A percentile compares a stretch with the other conserved stretches of the same genome.
Evolutionary conservation across 2,329 filamentous ascomycete species (phyloP).

Genomic region (Pyricularia grisea): DNA sequence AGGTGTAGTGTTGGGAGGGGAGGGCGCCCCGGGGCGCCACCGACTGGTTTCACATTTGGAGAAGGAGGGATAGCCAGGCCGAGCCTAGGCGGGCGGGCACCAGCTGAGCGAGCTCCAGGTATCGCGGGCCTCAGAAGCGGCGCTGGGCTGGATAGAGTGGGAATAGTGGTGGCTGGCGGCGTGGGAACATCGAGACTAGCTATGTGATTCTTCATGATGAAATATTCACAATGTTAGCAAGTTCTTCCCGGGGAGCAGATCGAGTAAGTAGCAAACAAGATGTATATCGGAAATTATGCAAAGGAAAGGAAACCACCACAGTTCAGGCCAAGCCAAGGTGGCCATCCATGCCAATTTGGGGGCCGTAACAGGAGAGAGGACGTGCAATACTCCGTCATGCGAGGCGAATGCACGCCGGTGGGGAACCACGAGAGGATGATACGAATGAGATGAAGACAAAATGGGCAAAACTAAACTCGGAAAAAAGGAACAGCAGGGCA

Average conservation of each 20-base stretch:
- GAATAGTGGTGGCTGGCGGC: constrained; percentile 24
- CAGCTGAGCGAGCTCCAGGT: constrained; percentile 56
- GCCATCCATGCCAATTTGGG: neutral
- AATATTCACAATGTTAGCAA: neutral
- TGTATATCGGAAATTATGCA: neutral
- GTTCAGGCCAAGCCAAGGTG: neutral
- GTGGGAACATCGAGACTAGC: constrained; percentile 5
- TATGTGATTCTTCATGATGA: constrained; percentile 6
- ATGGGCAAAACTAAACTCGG: no score
- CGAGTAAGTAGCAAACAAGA: neutral
- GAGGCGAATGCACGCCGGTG: neutral
- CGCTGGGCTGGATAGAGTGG: constrained; percentile 65
- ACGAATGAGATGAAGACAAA: neutral
- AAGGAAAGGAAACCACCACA: neutral
- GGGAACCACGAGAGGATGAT: neutral
- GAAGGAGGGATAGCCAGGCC: constrained; percentile 87
- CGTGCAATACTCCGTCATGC: neutral
- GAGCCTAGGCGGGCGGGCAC: constrained; percentile 62
- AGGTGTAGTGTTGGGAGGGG: constrained; percentile 72
- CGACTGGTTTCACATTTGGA: constrained; percentile 70
- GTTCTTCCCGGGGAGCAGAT: neutral
- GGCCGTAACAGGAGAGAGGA: neutral
- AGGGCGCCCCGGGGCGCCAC: constrained; percentile 45
- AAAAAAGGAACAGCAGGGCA: neutral
- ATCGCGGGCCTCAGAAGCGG: constrained; percentile 78